Evolutionary conservation across 176 grass and related monocot species (phyloP).

Genomic region (Bolboschoenus planiculmis): DNA sequence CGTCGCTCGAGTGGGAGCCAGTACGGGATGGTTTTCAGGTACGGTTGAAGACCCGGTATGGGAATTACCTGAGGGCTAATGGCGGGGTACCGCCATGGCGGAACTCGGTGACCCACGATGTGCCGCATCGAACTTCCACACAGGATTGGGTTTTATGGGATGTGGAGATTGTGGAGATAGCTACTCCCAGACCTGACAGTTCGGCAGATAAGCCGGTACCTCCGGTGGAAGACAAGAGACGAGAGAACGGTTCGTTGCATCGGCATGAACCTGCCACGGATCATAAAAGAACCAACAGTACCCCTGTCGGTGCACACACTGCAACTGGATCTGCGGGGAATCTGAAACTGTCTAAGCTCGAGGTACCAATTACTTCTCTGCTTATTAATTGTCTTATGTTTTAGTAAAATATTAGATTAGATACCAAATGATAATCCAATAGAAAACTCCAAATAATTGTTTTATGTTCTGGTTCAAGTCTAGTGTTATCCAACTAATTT

Average conservation of each 20-base stretch:
- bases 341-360: slow-evolving; percentile 19
- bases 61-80: slow-evolving; percentile 71
- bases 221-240: not conserved
- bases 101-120: slow-evolving; percentile 72
- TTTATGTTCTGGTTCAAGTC: not conserved
- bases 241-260: not conserved
- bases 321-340: not conserved
- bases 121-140: slow-evolving; percentile 37
- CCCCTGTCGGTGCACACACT: not conserved
- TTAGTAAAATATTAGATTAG: not conserved
- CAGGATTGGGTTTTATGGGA: slow-evolving; percentile 84
- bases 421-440: not conserved
- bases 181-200: not conserved
- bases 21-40: slow-evolving; percentile 38
- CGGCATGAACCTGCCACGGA: not conserved
- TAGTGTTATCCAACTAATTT: not conserved
- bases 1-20: slow-evolving; percentile 76
- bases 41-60: slow-evolving; percentile 53
- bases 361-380: slow-evolving; percentile 28
- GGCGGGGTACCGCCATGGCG: slow-evolving; percentile 52
- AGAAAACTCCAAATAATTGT: not conserved
- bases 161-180: slow-evolving; percentile 53
- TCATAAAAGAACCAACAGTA: not conserved
- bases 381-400: not conserved
- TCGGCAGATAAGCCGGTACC: not conserved